Evolutionary conservation across 2,329 filamentous ascomycete species (phyloP).

Genomic region (Epichloe coenophiala): DNA sequence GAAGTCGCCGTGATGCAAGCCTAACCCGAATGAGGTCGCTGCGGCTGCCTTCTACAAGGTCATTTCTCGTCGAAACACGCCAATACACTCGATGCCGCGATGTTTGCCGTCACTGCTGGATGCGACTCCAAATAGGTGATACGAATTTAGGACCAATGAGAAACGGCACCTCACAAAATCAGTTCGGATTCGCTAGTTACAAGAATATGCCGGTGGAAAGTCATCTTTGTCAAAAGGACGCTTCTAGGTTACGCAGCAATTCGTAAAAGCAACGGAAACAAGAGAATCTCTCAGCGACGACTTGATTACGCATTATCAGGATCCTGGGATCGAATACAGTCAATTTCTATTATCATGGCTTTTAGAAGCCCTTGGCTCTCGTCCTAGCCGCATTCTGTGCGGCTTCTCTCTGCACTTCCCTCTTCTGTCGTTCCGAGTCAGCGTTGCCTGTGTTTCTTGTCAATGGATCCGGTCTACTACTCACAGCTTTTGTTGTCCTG

Average conservation of each 20-base stretch:
- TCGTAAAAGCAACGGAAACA: not conserved
- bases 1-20: not conserved
- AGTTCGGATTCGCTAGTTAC: not conserved
- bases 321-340: not conserved
- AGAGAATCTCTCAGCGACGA: not conserved
- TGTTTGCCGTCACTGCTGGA: not conserved
- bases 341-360: not conserved
- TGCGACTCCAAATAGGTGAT: not conserved
- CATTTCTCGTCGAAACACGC: not conserved
- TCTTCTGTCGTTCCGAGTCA: not conserved
- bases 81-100: not conserved
- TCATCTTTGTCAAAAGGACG: not conserved
- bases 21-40: not conserved
- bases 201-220: not conserved
- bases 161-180: not conserved
- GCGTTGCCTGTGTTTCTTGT: not conserved
- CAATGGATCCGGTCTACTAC: not conserved
- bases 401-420: not conserved
- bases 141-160: not conserved
- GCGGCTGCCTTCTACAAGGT: not conserved
- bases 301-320: not conserved
- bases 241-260: not conserved
- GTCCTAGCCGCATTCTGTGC: not conserved
- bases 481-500: not conserved
- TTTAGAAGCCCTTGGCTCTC: not conserved